Conservation (phyloP, 1,284 basidiomycete species). For the Flammula alnicola region DNA sequence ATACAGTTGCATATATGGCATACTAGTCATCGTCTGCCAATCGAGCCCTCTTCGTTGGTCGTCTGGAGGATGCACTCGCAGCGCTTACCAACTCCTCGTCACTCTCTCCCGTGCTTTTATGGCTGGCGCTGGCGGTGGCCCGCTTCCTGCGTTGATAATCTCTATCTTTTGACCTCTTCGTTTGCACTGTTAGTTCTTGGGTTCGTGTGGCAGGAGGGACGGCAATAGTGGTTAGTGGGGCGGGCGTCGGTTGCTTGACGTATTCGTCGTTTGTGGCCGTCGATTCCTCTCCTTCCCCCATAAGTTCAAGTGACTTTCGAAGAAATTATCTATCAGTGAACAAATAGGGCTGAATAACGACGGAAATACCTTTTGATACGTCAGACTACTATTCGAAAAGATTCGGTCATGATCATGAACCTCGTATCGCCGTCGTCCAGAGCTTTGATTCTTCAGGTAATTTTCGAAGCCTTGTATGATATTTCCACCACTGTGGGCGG, state of each 20-base stretch:
- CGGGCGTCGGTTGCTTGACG: slow-evolving; percentile 63
- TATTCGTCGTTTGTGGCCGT: slow-evolving; percentile 61
- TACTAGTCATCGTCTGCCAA: slow-evolving; percentile 56
- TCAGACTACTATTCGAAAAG: slow-evolving; percentile 79
- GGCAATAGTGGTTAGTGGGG: slow-evolving; percentile 66
- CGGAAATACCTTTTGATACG: slow-evolving; percentile 66
- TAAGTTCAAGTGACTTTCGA: slow-evolving; percentile 71
- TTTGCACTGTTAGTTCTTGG: slow-evolving; percentile 68
- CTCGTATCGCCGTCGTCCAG: slow-evolving; percentile 70
- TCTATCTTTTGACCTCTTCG: slow-evolving; percentile 73
- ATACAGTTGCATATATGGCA: slow-evolving; percentile 6
- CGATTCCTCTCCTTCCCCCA: slow-evolving; percentile 71
- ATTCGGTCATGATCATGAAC: slow-evolving; percentile 76
- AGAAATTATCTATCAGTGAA: slow-evolving; percentile 1
- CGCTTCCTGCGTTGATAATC: slow-evolving; percentile 79
- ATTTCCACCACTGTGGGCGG: slow-evolving; percentile 75
- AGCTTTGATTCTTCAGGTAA: slow-evolving; percentile 77
- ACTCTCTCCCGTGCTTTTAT: slow-evolving; percentile 60
- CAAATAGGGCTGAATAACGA: neutral
- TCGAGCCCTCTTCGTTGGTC: slow-evolving; percentile 66
- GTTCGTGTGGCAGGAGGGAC: slow-evolving; percentile 71
- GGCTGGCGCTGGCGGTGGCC: slow-evolving; percentile 54
- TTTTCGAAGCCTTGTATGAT: slow-evolving; percentile 84
- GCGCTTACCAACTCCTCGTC: slow-evolving; percentile 67
- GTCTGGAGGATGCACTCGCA: slow-evolving; percentile 48